Evolutionary conservation across 768 basidiomycete species (phyloP).

Genomic region (Exidia glandulosa): DNA sequence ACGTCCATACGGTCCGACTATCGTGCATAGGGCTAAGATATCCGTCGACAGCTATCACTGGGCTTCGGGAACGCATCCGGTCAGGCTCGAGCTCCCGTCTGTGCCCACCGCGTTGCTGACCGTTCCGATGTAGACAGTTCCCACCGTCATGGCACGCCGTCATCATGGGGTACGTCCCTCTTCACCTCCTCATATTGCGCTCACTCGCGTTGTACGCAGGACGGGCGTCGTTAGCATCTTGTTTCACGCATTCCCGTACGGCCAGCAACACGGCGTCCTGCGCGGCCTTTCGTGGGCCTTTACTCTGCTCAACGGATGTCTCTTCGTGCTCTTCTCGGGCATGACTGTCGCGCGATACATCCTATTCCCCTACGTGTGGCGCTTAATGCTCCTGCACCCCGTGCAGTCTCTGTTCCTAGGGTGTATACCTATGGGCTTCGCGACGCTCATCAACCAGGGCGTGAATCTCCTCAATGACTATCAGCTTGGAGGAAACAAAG

Average conservation of each 20-base stretch:
- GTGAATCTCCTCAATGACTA: constrained; percentile 33
- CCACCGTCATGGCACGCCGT: constrained; percentile 8
- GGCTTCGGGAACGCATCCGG: not conserved
- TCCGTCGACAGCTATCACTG: not conserved
- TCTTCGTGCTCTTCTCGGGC: constrained; percentile 40
- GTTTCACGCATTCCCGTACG: constrained; percentile 5
- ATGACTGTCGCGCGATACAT: constrained; percentile 41
- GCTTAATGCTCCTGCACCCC: constrained; percentile 36
- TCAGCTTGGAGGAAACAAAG: constrained; percentile 36
- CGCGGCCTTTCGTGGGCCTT: constrained; percentile 1
- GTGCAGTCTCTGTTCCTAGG: constrained; percentile 39
- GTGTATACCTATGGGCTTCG: constrained; percentile 46
- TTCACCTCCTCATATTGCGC: not conserved
- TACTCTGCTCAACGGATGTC: constrained; percentile 26
- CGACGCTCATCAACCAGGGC: constrained; percentile 45
- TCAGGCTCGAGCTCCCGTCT: not conserved
- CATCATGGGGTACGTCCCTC: constrained; percentile 4
- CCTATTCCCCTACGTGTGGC: constrained; percentile 42
- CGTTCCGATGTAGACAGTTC: not conserved
- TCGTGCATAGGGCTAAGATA: not conserved
- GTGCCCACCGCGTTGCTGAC: not conserved
- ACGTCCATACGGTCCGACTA: not conserved
- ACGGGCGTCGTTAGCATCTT: constrained; percentile 5
- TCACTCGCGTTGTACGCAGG: not conserved
- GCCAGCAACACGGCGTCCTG: not conserved